phyloP scores from a whole-genome alignment of 305 asterid genomes.

The Solanum hybrid region DNA sequence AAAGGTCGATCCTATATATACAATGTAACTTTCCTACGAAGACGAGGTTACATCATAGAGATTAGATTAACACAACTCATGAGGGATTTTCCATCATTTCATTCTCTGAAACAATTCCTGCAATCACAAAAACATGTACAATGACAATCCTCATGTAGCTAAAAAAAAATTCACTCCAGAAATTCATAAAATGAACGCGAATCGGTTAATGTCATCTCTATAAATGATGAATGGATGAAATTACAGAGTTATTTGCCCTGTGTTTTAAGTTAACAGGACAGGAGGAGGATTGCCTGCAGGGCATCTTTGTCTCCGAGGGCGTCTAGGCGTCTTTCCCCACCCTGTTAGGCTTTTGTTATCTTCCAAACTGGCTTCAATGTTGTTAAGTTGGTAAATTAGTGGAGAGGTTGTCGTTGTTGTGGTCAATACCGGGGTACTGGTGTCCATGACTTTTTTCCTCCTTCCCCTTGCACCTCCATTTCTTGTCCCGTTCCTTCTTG shows the following conservation, averaged over 20 bases:
- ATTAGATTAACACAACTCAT: neutral
- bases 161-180: slow-evolving; percentile 14
- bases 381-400: slow-evolving; percentile 31
- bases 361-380: slow-evolving; percentile 52
- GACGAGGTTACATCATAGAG: neutral
- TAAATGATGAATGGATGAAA: slow-evolving; percentile 22
- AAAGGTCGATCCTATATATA: neutral
- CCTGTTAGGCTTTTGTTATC: slow-evolving; percentile 65
- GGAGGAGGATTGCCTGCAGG: slow-evolving; percentile 51
- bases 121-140: slow-evolving; percentile 43
- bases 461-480: slow-evolving; percentile 58
- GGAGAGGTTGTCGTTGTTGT: slow-evolving; percentile 27
- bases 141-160: slow-evolving; percentile 24
- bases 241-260: slow-evolving; percentile 13
- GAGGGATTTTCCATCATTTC: neutral
- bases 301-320: slow-evolving; percentile 85
- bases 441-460: slow-evolving; percentile 38
- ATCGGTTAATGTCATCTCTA: slow-evolving; percentile 17
- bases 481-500: slow-evolving; percentile 57
- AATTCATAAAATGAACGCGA: slow-evolving; percentile 19
- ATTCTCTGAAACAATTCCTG: neutral
- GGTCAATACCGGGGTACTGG: slow-evolving; percentile 20
- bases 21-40: too few species aligned
- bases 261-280: slow-evolving; percentile 35
- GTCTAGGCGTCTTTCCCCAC: slow-evolving; percentile 95